phyloP scores from a whole-genome alignment of 345 rosid species.

The Citrus hindsii region DNA sequence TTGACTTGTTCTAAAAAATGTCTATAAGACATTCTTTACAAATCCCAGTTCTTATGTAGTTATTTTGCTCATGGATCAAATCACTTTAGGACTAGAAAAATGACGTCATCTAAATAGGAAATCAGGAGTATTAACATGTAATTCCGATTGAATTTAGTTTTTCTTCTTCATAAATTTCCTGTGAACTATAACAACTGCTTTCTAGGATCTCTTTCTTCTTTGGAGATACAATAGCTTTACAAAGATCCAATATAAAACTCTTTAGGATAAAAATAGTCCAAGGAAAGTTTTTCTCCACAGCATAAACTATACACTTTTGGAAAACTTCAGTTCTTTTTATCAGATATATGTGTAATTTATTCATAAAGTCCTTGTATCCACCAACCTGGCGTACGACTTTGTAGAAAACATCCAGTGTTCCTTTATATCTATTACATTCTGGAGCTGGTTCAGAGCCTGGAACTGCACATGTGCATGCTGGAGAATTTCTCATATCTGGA shows the following conservation, averaged over 20 bases:
- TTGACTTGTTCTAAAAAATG: not conserved
- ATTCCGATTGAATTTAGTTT: not conserved
- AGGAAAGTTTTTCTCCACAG: not conserved
- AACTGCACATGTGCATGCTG: slow-evolving; percentile 45
- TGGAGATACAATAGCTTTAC: not conserved
- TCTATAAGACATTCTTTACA: not conserved
- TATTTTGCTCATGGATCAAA: not conserved
- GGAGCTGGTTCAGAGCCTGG: slow-evolving; percentile 53
- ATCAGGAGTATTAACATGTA: not conserved
- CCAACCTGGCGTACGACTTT: slow-evolving; percentile 84
- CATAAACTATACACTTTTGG: not conserved
- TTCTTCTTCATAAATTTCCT: not conserved
- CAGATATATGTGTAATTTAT: not conserved
- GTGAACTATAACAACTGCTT: not conserved
- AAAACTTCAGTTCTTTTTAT: not conserved
- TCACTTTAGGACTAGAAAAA: not conserved
- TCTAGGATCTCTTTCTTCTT: not conserved
- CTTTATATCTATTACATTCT: slow-evolving; percentile 68
- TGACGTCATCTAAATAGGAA: not conserved
- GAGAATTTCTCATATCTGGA: slow-evolving; percentile 49
- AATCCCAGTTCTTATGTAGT: not conserved
- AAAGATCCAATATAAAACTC: not conserved
- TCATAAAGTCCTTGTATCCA: not conserved
- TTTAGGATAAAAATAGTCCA: not conserved
- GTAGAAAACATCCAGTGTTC: slow-evolving; percentile 83